A percentile compares a stretch with the other conserved stretches of the same genome.
These are phyloP conservation scores for Tylopilus subfusipes DNA, from an alignment of 768 basidiomycete genomes.

Conservation along the genomic window DNA sequence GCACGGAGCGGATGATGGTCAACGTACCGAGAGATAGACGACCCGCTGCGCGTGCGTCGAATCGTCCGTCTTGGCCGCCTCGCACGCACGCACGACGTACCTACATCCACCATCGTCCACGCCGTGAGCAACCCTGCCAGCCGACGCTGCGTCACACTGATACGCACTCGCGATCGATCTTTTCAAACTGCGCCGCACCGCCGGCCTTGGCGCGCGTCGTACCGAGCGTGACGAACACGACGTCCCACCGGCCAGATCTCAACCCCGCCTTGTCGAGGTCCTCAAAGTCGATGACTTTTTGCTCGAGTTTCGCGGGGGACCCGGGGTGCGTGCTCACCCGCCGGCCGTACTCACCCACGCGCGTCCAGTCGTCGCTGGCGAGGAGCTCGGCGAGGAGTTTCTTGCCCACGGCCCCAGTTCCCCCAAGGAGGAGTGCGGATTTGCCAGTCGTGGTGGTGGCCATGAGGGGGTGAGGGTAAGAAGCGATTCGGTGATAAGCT, in stretches of 20 bases:
- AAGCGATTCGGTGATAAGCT: background rate
- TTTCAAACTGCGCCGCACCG: conserved; percentile 62
- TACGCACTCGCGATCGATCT: conserved; percentile 71
- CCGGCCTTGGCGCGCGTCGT: conserved; percentile 62
- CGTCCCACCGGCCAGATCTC: conserved; percentile 62
- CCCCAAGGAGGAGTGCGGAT: conserved; percentile 70
- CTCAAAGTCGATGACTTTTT: conserved; percentile 68
- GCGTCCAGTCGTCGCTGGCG: conserved; percentile 48
- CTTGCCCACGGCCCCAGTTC: conserved; percentile 68
- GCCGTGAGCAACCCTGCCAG: background rate
- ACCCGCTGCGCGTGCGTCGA: conserved; percentile 50
- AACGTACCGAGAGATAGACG: conserved; percentile 59
- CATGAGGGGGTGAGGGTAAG: background rate
- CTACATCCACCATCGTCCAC: conserved; percentile 30
- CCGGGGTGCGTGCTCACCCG: conserved; percentile 40
- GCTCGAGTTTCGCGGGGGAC: conserved; percentile 40
- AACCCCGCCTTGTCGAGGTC: conserved; percentile 51
- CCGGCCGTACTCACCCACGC: conserved; percentile 70
- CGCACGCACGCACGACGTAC: conserved; percentile 73
- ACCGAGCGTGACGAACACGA: conserved; percentile 73
- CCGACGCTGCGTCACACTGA: no score
- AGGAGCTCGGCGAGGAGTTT: conserved; percentile 62
- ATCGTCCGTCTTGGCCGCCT: conserved; percentile 53
- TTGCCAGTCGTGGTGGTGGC: conserved; percentile 7
- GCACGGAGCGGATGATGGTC: background rate